Conservation (phyloP, 2,329 filamentous ascomycete species). For the Camillea tinctor region DNA sequence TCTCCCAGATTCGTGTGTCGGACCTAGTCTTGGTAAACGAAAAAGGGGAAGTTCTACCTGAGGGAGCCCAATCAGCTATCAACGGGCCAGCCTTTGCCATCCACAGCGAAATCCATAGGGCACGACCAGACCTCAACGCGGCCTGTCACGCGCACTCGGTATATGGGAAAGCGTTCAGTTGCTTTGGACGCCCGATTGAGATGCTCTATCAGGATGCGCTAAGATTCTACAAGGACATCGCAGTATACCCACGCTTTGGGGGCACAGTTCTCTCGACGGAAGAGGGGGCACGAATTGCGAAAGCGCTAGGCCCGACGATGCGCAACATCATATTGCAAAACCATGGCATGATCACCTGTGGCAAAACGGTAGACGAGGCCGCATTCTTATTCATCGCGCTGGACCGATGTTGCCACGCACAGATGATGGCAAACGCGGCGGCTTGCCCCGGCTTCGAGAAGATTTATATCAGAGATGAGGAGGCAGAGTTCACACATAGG, state of each 20-base stretch:
- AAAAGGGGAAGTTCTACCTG: constrained; percentile 51
- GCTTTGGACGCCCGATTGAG: constrained; percentile 55
- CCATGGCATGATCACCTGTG: constrained; percentile 63
- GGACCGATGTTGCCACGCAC: constrained; percentile 61
- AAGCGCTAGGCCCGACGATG: constrained; percentile 53
- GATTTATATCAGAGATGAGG: constrained; percentile 29
- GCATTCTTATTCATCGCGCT: constrained; percentile 62
- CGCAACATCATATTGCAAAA: constrained; percentile 57
- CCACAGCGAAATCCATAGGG: constrained; percentile 58
- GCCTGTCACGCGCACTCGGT: constrained; percentile 61
- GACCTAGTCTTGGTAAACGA: constrained; percentile 62
- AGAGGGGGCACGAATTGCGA: constrained; percentile 56
- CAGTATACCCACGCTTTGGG: constrained; percentile 58
- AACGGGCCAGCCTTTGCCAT: constrained; percentile 63
- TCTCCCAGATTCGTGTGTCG: constrained; percentile 56
- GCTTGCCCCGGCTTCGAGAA: constrained; percentile 27
- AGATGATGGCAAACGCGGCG: constrained; percentile 59
- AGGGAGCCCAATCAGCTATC: constrained; percentile 49
- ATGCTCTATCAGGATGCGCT: constrained; percentile 62
- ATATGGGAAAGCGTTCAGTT: constrained; percentile 58
- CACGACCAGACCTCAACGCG: constrained; percentile 56
- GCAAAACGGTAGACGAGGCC: constrained; percentile 63
- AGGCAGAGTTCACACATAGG: constrained; percentile 25
- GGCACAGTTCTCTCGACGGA: constrained; percentile 59
- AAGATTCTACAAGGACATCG: constrained; percentile 58